phyloP scores from a whole-genome alignment of 345 rosid species.

The Syzygium oleosum region DNA sequence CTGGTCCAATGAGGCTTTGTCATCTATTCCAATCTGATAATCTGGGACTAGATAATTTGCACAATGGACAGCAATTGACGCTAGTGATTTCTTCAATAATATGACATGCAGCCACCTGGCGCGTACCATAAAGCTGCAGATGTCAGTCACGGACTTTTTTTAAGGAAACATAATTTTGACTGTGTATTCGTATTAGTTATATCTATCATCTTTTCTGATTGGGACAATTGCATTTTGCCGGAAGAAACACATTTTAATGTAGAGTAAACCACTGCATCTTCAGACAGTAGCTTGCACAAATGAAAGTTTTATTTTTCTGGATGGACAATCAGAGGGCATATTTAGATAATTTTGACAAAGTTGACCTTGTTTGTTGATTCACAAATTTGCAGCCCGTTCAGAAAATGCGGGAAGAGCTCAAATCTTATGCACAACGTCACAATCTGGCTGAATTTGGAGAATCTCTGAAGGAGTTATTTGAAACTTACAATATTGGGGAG shows the following conservation, averaged over 20 bases:
- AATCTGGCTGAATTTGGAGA: slow-evolving; percentile 45
- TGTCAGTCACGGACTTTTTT: background rate
- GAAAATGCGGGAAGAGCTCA: slow-evolving; percentile 65
- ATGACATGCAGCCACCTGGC: background rate
- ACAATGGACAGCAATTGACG: background rate
- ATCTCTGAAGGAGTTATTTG: slow-evolving; percentile 44
- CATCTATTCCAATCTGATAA: background rate
- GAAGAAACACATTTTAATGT: background rate
- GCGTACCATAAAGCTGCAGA: background rate
- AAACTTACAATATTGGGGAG: slow-evolving; percentile 43
- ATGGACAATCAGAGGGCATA: background rate
- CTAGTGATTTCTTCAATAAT: background rate
- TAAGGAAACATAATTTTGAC: background rate
- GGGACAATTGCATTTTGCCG: background rate
- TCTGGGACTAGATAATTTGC: background rate
- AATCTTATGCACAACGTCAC: slow-evolving; percentile 51
- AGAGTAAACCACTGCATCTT: background rate
- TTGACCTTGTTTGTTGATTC: background rate
- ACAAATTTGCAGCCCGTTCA: slow-evolving; percentile 44
- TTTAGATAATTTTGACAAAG: background rate
- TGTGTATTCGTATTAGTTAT: background rate
- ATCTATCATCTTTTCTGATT: background rate
- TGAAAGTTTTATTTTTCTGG: background rate
- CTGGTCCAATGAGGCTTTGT: background rate
- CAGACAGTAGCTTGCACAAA: background rate